Evolutionary conservation across 257 asterid genomes (phyloP).

Genomic region (Nicotiana sylvestris): DNA sequence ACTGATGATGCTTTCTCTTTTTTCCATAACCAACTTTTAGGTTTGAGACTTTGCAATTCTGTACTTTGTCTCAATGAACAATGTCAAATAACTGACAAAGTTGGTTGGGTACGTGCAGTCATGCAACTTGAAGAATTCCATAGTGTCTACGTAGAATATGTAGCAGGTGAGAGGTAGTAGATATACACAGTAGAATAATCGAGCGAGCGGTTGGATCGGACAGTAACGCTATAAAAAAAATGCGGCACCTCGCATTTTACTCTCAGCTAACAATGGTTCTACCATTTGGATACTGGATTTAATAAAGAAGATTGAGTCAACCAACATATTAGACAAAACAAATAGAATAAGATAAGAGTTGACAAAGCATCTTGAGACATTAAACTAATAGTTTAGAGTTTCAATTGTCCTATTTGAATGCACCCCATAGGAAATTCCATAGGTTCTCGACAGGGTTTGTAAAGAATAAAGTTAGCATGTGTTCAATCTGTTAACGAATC

Average conservation of each 20-base stretch:
- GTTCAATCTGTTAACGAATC: not conserved
- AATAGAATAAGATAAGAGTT: not conserved
- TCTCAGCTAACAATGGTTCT: not conserved
- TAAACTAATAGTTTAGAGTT: not conserved
- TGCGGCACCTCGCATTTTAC: not conserved
- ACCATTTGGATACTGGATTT: not conserved
- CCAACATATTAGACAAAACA: not conserved
- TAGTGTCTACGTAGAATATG: not conserved
- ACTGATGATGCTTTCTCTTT: not conserved
- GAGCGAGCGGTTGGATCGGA: no score
- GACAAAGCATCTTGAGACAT: constrained; percentile 1
- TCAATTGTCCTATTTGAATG: not conserved
- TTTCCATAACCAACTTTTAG: not conserved
- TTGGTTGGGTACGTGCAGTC: not conserved
- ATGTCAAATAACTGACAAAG: not conserved
- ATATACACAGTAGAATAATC: not conserved
- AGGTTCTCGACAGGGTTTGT: not conserved
- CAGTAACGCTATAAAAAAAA: no score
- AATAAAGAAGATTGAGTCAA: not conserved
- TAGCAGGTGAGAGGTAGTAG: not conserved
- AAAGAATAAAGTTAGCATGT: not conserved
- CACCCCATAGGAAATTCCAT: not conserved
- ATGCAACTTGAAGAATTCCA: not conserved
- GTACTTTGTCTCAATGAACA: not conserved
- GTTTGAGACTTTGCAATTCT: not conserved